phyloP scores from a whole-genome alignment of 495 filamentous ascomycete species.

The Trichocladium uniseriatum region DNA sequence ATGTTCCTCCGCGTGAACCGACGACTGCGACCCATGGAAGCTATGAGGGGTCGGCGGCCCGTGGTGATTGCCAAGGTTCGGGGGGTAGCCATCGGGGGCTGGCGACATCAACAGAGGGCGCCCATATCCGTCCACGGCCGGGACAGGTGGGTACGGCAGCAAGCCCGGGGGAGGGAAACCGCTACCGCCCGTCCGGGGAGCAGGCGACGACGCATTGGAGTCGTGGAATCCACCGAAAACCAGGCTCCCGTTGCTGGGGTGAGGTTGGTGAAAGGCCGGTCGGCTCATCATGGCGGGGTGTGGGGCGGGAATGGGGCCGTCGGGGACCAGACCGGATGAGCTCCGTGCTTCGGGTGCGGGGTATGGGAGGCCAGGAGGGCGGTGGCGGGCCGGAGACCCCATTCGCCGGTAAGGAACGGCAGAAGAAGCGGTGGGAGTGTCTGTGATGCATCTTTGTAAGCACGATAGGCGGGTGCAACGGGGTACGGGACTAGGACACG shows the following conservation, averaged over 20 bases:
- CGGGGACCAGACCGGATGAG: conserved; percentile 1
- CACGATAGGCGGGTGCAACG: not conserved
- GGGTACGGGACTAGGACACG: not conserved
- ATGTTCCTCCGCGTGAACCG: conserved; percentile 29
- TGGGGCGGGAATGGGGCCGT: not conserved
- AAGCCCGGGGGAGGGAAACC: conserved; percentile 28
- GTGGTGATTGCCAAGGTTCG: conserved; percentile 29
- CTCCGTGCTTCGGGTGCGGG: conserved; percentile 3
- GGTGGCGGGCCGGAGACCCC: conserved; percentile 7
- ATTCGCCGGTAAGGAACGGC: not conserved
- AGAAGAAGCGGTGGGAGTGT: conserved; percentile 8
- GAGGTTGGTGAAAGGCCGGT: conserved; percentile 25
- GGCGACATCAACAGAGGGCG: conserved; percentile 27
- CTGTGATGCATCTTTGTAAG: conserved; percentile 11
- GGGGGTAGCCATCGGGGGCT: conserved; percentile 31
- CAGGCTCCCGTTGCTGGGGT: conserved; percentile 37
- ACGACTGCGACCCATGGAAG: conserved; percentile 46
- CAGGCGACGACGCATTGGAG: conserved; percentile 44
- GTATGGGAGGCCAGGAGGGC: conserved; percentile 3
- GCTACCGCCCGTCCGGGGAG: conserved; percentile 28
- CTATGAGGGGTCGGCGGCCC: conserved; percentile 44
- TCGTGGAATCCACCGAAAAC: conserved; percentile 34
- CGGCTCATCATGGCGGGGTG: conserved; percentile 11
- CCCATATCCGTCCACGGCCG: conserved; percentile 28
- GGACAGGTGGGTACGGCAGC: conserved; percentile 22